These are phyloP conservation scores for Pistacia vera DNA, from an alignment of 345 rosid genomes.

Conservation along the genomic window DNA sequence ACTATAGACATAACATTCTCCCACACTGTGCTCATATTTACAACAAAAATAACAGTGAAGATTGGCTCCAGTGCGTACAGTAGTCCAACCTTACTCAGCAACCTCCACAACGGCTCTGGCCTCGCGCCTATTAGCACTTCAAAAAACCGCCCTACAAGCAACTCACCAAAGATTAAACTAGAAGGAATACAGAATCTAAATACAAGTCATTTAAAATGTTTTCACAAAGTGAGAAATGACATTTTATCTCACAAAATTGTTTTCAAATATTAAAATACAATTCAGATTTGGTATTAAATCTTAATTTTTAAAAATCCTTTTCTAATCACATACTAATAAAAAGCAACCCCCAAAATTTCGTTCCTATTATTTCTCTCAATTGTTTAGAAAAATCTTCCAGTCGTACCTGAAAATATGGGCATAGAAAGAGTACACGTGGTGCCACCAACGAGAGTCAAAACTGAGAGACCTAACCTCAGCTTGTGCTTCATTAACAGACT, in stretches of 20 bases:
- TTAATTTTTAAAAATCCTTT: too few relatives aligned
- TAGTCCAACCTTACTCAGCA: slow-evolving; percentile 70
- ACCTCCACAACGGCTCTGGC: slow-evolving; percentile 75
- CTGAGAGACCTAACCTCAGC: slow-evolving; percentile 49
- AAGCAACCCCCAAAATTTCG: too few relatives aligned
- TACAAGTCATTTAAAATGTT: too few relatives aligned
- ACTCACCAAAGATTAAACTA: neutral
- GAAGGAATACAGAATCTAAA: neutral
- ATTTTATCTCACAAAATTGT: too few relatives aligned
- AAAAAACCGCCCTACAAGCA: slow-evolving; percentile 69
- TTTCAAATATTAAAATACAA: too few relatives aligned
- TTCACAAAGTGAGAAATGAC: too few relatives aligned
- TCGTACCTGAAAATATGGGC: slow-evolving; percentile 84
- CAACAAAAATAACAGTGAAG: slow-evolving; percentile 75
- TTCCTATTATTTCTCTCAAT: too few relatives aligned
- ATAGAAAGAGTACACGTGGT: slow-evolving; percentile 83
- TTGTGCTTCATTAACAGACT: slow-evolving; percentile 64
- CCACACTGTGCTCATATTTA: slow-evolving; percentile 76
- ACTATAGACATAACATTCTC: slow-evolving; percentile 83
- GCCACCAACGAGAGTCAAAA: slow-evolving; percentile 65
- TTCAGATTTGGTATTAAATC: too few relatives aligned
- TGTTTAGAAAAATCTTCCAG: too few relatives aligned
- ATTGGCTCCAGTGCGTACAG: slow-evolving; percentile 81
- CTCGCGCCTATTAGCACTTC: slow-evolving; percentile 80
- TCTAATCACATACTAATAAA: too few relatives aligned